A percentile compares a stretch with the other conserved stretches of the same genome.
Evolutionary conservation across 768 basidiomycete species (phyloP).

Genomic region (Pholiota conissans): DNA sequence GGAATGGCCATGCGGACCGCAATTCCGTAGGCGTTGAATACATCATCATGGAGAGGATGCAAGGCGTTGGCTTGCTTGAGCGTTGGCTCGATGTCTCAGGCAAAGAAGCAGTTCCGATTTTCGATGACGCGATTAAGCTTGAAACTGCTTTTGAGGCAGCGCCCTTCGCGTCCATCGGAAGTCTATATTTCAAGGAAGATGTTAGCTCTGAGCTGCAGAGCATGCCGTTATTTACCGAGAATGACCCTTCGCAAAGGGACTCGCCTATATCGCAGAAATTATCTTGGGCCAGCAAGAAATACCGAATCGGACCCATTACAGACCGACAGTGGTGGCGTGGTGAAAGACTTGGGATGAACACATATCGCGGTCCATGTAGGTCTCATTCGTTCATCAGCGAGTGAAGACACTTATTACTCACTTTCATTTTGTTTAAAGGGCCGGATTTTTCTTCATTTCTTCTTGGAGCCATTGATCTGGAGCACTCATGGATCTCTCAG

Average conservation of each 20-base stretch:
- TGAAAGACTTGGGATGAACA: constrained; percentile 22
- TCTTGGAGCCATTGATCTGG: constrained; percentile 12
- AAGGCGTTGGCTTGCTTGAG: constrained; percentile 21
- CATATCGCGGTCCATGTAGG: constrained; percentile 35
- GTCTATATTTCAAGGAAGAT: constrained; percentile 35
- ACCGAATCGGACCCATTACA: constrained; percentile 28
- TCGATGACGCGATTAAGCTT: constrained; percentile 20
- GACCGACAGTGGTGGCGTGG: constrained; percentile 29
- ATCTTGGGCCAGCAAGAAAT: constrained; percentile 15
- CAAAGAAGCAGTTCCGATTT: constrained; percentile 7
- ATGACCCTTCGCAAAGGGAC: not conserved
- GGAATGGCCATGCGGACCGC: constrained; percentile 22
- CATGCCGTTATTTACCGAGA: constrained; percentile 13
- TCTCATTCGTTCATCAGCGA: constrained; percentile 3
- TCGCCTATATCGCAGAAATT: not conserved
- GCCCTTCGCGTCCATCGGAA: constrained; percentile 32
- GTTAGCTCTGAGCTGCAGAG: constrained; percentile 13
- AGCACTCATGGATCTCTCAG: not conserved
- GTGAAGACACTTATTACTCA: constrained; percentile 1
- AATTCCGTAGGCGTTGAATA: constrained; percentile 30
- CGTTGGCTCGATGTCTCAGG: constrained; percentile 15
- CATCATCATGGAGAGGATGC: constrained; percentile 33
- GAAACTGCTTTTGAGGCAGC: constrained; percentile 18
- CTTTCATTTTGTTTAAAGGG: constrained; percentile 3
- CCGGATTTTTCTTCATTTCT: constrained; percentile 19